Evolutionary conservation across 176 grass and related monocot species (phyloP).

Genomic region (Pharus latifolius): DNA sequence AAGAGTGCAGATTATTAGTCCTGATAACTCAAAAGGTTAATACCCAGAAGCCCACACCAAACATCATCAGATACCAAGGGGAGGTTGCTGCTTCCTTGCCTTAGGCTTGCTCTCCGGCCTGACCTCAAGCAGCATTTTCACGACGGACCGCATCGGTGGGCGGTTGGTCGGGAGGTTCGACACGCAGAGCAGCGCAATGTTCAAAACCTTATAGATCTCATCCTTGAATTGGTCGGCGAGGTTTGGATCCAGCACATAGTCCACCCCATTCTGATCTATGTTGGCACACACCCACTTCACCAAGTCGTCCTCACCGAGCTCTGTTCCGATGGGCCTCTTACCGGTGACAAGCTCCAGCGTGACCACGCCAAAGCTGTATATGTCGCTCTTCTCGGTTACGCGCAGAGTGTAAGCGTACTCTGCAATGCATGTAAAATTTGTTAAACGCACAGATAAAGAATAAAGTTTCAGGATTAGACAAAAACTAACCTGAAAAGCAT

Average conservation of each 20-base stretch:
- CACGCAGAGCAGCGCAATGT: slow-evolving; percentile 53
- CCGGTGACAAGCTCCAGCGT: slow-evolving; percentile 76
- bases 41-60: no score
- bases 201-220: slow-evolving; percentile 57
- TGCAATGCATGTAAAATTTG: slow-evolving; percentile 13
- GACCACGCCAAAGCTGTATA: slow-evolving; percentile 84
- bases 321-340: slow-evolving; percentile 33
- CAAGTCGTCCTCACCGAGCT: slow-evolving; percentile 54
- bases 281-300: slow-evolving; percentile 41
- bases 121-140: slow-evolving; percentile 61
- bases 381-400: slow-evolving; percentile 79
- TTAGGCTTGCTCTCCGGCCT: slow-evolving; percentile 20
- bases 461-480: neutral
- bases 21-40: neutral
- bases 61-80: neutral
- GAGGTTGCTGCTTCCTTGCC: neutral
- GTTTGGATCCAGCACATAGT: slow-evolving; percentile 49
- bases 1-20: neutral
- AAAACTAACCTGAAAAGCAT: neutral
- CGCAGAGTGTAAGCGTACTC: slow-evolving; percentile 81
- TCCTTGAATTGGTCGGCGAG: slow-evolving; percentile 37
- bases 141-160: slow-evolving; percentile 68
- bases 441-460: neutral
- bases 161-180: slow-evolving; percentile 41
- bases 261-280: slow-evolving; percentile 26